A percentile compares a stretch with the other conserved stretches of the same genome.
Conservation (phyloP, 2,329 filamentous ascomycete genomes). For the Pseudogymnoascus verrucosus region DNA sequence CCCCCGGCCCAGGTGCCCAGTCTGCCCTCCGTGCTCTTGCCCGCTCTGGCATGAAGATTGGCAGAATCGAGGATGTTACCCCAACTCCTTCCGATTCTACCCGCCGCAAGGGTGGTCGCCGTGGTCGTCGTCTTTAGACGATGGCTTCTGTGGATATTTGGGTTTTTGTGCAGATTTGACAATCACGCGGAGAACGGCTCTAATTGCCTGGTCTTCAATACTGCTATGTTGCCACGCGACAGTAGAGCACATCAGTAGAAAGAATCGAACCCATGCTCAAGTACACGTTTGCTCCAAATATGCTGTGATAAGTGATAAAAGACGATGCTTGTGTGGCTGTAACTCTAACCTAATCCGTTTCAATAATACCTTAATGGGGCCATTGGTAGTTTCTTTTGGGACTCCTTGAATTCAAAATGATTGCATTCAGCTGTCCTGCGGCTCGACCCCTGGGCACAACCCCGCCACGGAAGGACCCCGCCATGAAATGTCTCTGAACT, state of each 20-base stretch:
- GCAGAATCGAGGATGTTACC: constrained; percentile 98
- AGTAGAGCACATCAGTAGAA: constrained; percentile 25
- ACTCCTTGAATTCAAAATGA: background rate
- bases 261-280: constrained; percentile 12
- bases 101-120: constrained; percentile 99
- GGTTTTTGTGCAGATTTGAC: constrained; percentile 54
- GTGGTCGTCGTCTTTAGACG: constrained; percentile 97
- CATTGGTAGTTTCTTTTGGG: background rate
- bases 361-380: background rate
- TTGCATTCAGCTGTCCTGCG: background rate
- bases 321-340: background rate
- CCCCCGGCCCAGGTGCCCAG: constrained; percentile 96
- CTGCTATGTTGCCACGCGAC: constrained; percentile 43
- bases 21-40: constrained; percentile 97
- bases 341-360: no score
- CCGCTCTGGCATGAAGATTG: constrained; percentile 99
- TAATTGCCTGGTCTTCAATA: constrained; percentile 55
- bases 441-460: background rate
- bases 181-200: constrained; percentile 67
- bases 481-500: background rate
- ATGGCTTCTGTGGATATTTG: constrained; percentile 28
- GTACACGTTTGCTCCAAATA: background rate
- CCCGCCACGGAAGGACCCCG: background rate
- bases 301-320: background rate
- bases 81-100: constrained; percentile 98